Base-by-base conservation (phyloP, 768 basidiomycete species). In the Gloeophyllum trabeum region DNA sequence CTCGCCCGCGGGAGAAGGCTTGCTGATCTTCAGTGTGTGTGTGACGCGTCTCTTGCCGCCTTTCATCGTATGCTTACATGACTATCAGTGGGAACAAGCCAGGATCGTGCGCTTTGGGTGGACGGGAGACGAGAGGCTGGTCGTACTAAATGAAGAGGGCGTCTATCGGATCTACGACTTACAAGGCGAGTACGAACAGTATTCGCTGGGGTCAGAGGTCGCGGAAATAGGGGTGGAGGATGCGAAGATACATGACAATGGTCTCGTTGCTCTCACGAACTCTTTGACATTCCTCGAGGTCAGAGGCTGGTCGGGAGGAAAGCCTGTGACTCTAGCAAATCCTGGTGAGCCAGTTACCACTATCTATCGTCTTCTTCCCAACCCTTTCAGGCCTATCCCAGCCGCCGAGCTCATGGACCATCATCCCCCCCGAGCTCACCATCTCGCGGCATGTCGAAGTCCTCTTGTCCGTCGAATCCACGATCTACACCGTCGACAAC, bases 401-500 rank as follows among this genome's bases (percentile, higher is more conserved):
- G 50, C 82, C 82, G 2, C 91, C 90, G 1, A 68, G 75, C 51
- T 70, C 88, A 6, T 97, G 93, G 94, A 73, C 82, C 3, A 69
- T 93, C 40, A 82, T 99, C 37, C 85, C 90, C 1, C 91, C 92
- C 0, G 91, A 94, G 54, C 69, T 84, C 32, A 92, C 83, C 26
- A 81, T 88, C 40, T 92, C 85, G 3, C 72, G 92, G 43, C 92
- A 96, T 51, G 81, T 87, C 35, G 91, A 96, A 56, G 85, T 94
- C 23, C 66, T 98, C 0, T 62, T 96, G 21, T 88, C 89, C 1
- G 76, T 82, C 2, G 85, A 86, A 13, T 59, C 76, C 3, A 88
- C 90, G 1, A 81, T 98, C 39, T 61, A 85, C 52, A 79, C 74
- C 2, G 79, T 98, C 20, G 96, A 98, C 60, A 92, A 85, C 42